Conservation (phyloP, 495 filamentous ascomycete species). For the Aspergillus avenaceus region DNA sequence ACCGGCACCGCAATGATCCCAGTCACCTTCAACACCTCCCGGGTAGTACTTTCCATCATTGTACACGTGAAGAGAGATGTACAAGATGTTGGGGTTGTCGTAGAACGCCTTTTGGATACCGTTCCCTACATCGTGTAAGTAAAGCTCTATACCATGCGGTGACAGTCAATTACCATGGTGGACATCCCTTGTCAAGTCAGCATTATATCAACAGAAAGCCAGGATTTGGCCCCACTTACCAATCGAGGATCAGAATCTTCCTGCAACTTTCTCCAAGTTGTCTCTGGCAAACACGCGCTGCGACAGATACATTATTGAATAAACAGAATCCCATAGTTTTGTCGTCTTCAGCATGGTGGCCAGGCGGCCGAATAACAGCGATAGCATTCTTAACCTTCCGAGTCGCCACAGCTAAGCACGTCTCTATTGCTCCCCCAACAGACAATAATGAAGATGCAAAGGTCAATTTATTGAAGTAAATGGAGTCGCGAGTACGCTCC, state of each 20-base stretch:
- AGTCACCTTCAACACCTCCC: constrained; percentile 65
- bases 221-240: constrained; percentile 63
- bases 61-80: constrained; percentile 94
- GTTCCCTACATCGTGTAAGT: constrained; percentile 59
- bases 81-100: constrained; percentile 88
- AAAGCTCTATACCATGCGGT: not conserved
- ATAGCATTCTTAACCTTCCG: constrained; percentile 88
- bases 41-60: constrained; percentile 83
- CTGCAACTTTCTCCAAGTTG: constrained; percentile 73
- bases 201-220: not conserved
- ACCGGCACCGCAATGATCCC: constrained; percentile 70
- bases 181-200: constrained; percentile 52
- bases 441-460: constrained; percentile 77
- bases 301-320: constrained; percentile 95
- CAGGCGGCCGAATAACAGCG: constrained; percentile 89
- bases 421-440: constrained; percentile 94
- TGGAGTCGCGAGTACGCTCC: constrained; percentile 68
- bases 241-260: constrained; percentile 91
- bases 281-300: constrained; percentile 74
- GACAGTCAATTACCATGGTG: constrained; percentile 49
- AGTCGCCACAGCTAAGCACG: constrained; percentile 75
- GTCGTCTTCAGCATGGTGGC: constrained; percentile 88
- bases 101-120: constrained; percentile 97
- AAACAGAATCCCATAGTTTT: constrained; percentile 89
- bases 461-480: constrained; percentile 83